These are phyloP conservation scores for Neofusicoccum sp. DNA, from an alignment of 2,329 filamentous ascomycete genomes.

Conservation along the genomic window DNA sequence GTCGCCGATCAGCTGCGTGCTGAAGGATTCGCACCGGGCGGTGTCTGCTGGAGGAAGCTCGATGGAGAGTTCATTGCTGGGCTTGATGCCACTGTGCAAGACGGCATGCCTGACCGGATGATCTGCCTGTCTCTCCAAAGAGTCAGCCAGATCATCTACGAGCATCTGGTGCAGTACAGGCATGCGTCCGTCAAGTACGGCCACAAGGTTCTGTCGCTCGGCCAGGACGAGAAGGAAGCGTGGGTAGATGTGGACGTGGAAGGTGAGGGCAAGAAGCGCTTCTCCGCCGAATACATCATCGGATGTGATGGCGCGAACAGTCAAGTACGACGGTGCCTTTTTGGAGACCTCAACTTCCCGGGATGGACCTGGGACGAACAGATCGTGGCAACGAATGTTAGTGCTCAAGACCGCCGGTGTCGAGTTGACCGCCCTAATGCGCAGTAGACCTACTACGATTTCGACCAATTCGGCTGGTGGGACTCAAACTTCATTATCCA, in stretches of 20 bases:
- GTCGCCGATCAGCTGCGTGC: constrained; percentile 48
- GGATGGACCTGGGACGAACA: constrained; percentile 58
- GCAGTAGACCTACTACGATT: constrained; percentile 57
- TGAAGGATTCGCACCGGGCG: constrained; percentile 38
- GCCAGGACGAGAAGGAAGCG: constrained; percentile 19
- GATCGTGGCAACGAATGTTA: constrained; percentile 59
- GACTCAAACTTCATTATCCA: constrained; percentile 59
- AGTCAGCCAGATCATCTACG: constrained; percentile 12
- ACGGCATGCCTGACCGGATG: constrained; percentile 18
- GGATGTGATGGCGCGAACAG: constrained; percentile 70
- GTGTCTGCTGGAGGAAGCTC: constrained; percentile 43
- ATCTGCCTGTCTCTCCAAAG: constrained; percentile 18
- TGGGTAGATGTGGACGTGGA: constrained; percentile 20
- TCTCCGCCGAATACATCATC: constrained; percentile 52
- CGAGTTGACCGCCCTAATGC: constrained; percentile 16
- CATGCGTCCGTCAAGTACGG: constrained; percentile 13
- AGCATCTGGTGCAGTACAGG: background rate
- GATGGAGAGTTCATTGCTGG: constrained; percentile 16
- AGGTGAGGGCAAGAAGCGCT: background rate
- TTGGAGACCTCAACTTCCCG: constrained; percentile 41
- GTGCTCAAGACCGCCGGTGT: constrained; percentile 19
- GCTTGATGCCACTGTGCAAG: constrained; percentile 8
- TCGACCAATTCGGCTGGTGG: constrained; percentile 52
- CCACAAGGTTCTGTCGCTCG: constrained; percentile 19
- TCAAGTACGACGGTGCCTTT: constrained; percentile 45